phyloP scores from a whole-genome alignment of 257 asterid species.

The Mentha longifolia region DNA sequence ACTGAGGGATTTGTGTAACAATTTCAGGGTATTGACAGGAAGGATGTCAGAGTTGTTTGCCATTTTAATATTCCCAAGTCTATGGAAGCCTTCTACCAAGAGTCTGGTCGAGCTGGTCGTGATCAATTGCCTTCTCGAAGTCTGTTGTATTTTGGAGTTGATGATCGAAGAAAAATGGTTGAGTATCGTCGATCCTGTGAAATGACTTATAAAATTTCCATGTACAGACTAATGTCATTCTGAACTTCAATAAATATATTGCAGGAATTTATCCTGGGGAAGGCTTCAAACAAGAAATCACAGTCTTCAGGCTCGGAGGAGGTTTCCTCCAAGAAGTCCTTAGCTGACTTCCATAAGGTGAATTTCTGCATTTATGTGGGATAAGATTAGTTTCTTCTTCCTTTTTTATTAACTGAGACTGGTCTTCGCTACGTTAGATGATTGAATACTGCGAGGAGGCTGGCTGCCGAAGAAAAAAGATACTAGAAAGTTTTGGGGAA shows the following conservation, averaged over 20 bases:
- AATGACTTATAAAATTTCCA: constrained; percentile 17
- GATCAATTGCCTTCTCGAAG: constrained; percentile 94
- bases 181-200: constrained; percentile 28
- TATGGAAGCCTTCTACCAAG: constrained; percentile 98
- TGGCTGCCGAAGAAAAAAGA: constrained; percentile 91
- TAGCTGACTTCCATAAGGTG: constrained; percentile 73
- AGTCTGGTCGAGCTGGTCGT: constrained; percentile 99
- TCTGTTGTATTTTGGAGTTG: constrained; percentile 85
- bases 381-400: background rate
- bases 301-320: constrained; percentile 62
- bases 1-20: constrained; percentile 22
- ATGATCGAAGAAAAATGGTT: constrained; percentile 90
- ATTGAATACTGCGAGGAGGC: constrained; percentile 82
- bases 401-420: constrained; percentile 31
- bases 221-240: constrained; percentile 18
- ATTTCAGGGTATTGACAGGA: constrained; percentile 87
- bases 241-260: constrained; percentile 31
- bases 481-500: constrained; percentile 90
- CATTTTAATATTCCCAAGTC: constrained; percentile 94
- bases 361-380: constrained; percentile 22
- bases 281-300: constrained; percentile 61
- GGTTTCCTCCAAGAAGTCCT: constrained; percentile 66
- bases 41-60: constrained; percentile 95
- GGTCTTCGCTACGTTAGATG: constrained; percentile 60
- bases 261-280: constrained; percentile 83